Evolutionary conservation across 108 stramenopile species (phyloP).

Genomic region (Skeletonema marinoi): DNA sequence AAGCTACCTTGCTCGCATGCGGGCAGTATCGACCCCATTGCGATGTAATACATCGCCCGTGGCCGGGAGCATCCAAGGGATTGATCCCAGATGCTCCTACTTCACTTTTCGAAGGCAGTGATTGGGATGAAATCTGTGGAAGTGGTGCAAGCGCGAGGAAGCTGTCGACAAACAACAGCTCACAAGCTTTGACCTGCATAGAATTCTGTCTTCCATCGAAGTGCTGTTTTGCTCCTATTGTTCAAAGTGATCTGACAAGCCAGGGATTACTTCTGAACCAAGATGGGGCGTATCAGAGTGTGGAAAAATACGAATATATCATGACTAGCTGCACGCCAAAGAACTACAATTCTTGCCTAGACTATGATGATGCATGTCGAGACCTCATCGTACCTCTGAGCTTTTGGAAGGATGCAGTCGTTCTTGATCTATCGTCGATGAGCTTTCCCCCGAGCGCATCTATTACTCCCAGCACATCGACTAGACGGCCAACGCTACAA

Average conservation of each 20-base stretch:
- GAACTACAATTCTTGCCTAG: background rate
- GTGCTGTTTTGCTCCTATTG: background rate
- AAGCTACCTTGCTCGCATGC: background rate
- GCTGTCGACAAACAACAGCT: background rate
- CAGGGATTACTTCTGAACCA: background rate
- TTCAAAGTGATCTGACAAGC: background rate
- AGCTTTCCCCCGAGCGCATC: background rate
- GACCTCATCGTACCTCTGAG: background rate
- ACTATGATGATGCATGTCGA: background rate
- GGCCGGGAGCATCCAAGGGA: background rate
- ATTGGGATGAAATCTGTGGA: slow-evolving; percentile 15
- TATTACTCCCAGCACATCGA: background rate
- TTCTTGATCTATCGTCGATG: background rate
- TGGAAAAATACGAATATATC: background rate
- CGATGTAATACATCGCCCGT: slow-evolving; percentile 3
- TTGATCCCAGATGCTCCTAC: background rate
- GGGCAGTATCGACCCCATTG: slow-evolving; percentile 2
- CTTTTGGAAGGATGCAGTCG: background rate
- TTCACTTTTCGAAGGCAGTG: slow-evolving; percentile 1
- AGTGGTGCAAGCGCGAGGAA: background rate
- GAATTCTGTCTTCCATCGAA: background rate
- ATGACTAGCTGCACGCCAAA: slow-evolving; percentile 1
- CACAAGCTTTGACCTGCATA: background rate
- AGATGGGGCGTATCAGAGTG: background rate
- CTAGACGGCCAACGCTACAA: background rate